These are phyloP conservation scores for Colletotrichum tofieldiae DNA, from an alignment of 2,329 filamentous ascomycete species.

Conservation along the genomic window DNA sequence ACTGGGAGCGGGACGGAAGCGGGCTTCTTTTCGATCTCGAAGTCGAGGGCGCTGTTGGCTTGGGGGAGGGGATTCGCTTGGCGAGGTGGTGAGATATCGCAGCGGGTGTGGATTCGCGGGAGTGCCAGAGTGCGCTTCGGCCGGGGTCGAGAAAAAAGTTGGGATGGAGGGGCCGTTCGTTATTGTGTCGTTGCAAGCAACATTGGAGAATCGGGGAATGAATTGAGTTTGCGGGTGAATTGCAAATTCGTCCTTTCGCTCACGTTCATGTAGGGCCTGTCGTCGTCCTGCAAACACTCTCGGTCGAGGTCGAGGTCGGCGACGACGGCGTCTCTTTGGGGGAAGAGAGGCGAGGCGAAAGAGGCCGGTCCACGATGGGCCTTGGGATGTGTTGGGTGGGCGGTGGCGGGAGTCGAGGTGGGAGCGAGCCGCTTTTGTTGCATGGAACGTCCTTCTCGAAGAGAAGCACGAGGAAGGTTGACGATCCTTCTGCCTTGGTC, in stretches of 20 bases:
- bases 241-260: conserved; percentile 1
- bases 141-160: conserved; percentile 6
- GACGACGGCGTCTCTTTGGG: conserved; percentile 22
- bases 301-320: conserved; percentile 5
- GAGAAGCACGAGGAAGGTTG: background rate
- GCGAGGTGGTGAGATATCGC: background rate
- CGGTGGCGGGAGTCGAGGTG: conserved; percentile 9
- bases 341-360: conserved; percentile 22
- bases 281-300: conserved; percentile 8
- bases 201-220: conserved; percentile 18
- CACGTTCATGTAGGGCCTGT: background rate
- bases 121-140: conserved; percentile 3
- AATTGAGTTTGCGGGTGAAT: background rate
- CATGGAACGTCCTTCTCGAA: conserved; percentile 31
- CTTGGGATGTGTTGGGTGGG: conserved; percentile 17
- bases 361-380: conserved; percentile 38
- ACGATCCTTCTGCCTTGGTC: conserved; percentile 12
- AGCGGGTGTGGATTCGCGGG: conserved; percentile 10
- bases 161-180: conserved; percentile 34
- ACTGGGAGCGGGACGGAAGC: conserved; percentile 4
- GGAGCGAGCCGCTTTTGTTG: conserved; percentile 40
- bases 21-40: conserved; percentile 15
- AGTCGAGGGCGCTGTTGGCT: background rate
- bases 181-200: conserved; percentile 40
- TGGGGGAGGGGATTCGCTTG: conserved; percentile 8